Evolutionary conservation across 2,329 filamentous ascomycete genomes (phyloP), one percentile per base, ranked within the genome.

Genomic region (Trichoderma sp.): DNA sequence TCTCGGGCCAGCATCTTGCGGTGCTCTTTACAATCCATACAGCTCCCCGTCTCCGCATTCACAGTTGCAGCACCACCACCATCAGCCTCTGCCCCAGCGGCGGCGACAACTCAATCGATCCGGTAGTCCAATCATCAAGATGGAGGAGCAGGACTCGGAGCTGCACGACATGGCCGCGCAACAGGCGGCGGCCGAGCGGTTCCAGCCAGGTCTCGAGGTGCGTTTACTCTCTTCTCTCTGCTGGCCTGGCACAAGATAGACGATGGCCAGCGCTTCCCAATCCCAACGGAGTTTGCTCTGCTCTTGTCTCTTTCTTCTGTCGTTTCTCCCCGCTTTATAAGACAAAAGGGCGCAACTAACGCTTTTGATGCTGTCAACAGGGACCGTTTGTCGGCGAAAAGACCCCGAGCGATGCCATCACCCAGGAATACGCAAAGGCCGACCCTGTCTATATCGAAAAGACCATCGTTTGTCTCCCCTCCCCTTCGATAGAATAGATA

Each of bases 401-500:
- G 82, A 89, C 90, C 78, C 88, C 92, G 66, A 97, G 91, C 81
- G 88, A 90, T 76, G 89, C 87, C 75, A 94, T 99, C 78, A 90
- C 92, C 17, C 87, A 91, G 74, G 93, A 97, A 80, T 98, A 97
- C 83, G 93, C 94, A 73, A 92, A 92, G 81, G 95, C 94, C 73
- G 95, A 98, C 80, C 90, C 91, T 6, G 85, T 93, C 74, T 97
- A 93, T 80, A 91, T 95, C 65, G 88, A 92, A 72, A 98, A 98
- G 85, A 98, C 95, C 63, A 88, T 89, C 79, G 95, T 97, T 84
- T 82, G 90, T 85, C 11, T 8, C 34, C 23, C 26, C 30, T 71
- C 68, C 74, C 50, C 57, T 32, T n/a, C 57, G 12, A 32, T 34
- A 36, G 15, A 15, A 20, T 7, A 17, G 6, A 30, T 43, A 34